These are phyloP conservation scores for Kodamaea suecica DNA, from an alignment of 1,139 yeast genomes.

Conservation along the genomic window DNA sequence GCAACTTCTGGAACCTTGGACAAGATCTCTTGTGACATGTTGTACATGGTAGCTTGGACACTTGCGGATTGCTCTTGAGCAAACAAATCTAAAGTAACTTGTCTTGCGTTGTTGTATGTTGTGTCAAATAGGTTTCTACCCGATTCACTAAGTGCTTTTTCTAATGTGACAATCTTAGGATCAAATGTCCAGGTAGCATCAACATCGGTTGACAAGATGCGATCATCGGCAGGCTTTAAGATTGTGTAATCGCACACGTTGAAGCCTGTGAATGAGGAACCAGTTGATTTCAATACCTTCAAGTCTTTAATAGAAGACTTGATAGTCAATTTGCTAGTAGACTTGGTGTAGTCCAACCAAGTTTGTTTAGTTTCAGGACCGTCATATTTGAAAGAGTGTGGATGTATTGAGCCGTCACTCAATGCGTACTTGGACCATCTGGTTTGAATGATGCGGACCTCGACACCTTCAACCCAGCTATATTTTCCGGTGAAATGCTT, in stretches of 20 bases:
- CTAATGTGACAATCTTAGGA: slow-evolving; percentile 46
- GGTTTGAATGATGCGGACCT: slow-evolving; percentile 63
- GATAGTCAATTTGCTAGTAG: slow-evolving; percentile 49
- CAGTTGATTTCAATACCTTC: slow-evolving; percentile 89
- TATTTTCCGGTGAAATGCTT: slow-evolving; percentile 76
- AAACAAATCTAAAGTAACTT: slow-evolving; percentile 69
- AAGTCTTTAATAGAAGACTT: slow-evolving; percentile 76
- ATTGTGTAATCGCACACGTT: slow-evolving; percentile 86
- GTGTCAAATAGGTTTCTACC: slow-evolving; percentile 62
- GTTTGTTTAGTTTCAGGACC: slow-evolving; percentile 78
- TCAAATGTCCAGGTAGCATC: slow-evolving; percentile 73
- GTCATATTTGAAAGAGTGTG: slow-evolving; percentile 79
- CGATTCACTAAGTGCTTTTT: slow-evolving; percentile 50
- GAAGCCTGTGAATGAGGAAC: slow-evolving; percentile 88
- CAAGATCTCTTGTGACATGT: slow-evolving; percentile 77
- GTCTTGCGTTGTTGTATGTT: slow-evolving; percentile 59
- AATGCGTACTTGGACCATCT: slow-evolving; percentile 78
- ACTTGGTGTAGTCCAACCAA: slow-evolving; percentile 49
- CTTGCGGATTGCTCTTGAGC: slow-evolving; percentile 86
- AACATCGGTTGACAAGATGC: slow-evolving; percentile 85
- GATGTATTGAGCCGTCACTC: slow-evolving; percentile 63
- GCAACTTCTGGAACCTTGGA: slow-evolving; percentile 53
- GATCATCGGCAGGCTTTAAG: slow-evolving; percentile 73
- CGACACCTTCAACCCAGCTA: slow-evolving; percentile 69
- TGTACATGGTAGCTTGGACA: slow-evolving; percentile 94